Conservation (phyloP, 371 early-diverging fungal species). For the Mortierella sp. region DNA sequence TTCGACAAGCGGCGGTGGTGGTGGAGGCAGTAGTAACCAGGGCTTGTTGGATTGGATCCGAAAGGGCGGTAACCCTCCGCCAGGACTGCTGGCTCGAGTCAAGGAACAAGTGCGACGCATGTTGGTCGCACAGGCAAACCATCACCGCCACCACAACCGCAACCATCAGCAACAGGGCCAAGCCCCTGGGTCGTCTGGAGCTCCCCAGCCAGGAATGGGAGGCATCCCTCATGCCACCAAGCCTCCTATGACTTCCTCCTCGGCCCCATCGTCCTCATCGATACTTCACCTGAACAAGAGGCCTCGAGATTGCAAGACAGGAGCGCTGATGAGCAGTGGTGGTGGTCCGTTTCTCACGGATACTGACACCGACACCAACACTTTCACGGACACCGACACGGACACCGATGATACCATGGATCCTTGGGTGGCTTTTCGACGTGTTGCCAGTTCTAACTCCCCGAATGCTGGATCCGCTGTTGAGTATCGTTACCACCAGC, state of each 20-base stretch:
- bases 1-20: background rate
- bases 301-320: background rate
- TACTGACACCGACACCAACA: conserved; percentile 23
- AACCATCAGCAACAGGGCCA: background rate
- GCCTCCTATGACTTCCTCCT: background rate
- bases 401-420: conserved; percentile 32
- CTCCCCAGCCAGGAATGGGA: background rate
- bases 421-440: background rate
- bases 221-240: background rate
- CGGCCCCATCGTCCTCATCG: conserved; percentile 11
- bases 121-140: conserved; percentile 13
- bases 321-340: background rate
- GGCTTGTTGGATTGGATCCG: conserved; percentile 50
- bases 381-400: conserved; percentile 23
- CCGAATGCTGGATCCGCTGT: background rate
- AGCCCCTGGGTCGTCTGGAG: too few relatives aligned
- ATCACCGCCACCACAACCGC: background rate
- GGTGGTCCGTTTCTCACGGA: conserved; percentile 6
- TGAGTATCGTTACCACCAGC: background rate
- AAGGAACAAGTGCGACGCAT: conserved; percentile 36
- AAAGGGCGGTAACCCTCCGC: conserved; percentile 43
- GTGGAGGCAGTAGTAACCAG: conserved; percentile 21
- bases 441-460: background rate
- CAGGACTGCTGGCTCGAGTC: conserved; percentile 18
- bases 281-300: background rate